These are phyloP conservation scores for Rickenella mellea DNA, from an alignment of 768 basidiomycete species.

Conservation along the genomic window DNA sequence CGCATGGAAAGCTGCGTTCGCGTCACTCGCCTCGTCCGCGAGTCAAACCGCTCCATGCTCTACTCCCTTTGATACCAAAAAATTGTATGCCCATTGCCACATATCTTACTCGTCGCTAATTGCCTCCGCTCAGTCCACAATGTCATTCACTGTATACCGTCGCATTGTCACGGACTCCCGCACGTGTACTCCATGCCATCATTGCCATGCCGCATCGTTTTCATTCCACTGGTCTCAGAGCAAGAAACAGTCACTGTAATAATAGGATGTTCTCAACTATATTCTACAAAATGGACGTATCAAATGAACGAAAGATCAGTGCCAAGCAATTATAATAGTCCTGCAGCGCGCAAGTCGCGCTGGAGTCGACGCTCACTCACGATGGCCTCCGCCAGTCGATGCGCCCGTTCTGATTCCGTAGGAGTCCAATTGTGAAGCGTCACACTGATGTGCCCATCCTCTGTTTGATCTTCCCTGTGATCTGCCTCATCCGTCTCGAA, in stretches of 20 bases:
- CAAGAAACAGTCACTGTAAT: too few relatives aligned
- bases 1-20: conserved; percentile 72
- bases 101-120: too few relatives aligned
- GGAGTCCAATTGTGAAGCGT: conserved; percentile 30
- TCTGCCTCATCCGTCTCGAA: conserved; percentile 21
- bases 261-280: too few relatives aligned
- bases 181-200: too few relatives aligned
- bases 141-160: too few relatives aligned
- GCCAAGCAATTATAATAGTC: conserved; percentile 57
- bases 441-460: conserved; percentile 22
- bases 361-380: conserved; percentile 49
- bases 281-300: too few relatives aligned
- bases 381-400: conserved; percentile 34
- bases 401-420: conserved; percentile 32
- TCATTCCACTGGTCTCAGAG: too few relatives aligned
- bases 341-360: conserved; percentile 52
- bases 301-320: too few relatives aligned
- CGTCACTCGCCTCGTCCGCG: conserved; percentile 46
- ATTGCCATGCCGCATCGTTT: too few relatives aligned
- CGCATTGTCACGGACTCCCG: too few relatives aligned
- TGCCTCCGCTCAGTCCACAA: too few relatives aligned
- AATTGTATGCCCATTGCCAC: neutral
- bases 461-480: conserved; percentile 11
- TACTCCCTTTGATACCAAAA: too few relatives aligned
- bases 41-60: conserved; percentile 23